Conservation (phyloP, 768 basidiomycete genomes). For the Xerocomus brunneocitrinus region DNA sequence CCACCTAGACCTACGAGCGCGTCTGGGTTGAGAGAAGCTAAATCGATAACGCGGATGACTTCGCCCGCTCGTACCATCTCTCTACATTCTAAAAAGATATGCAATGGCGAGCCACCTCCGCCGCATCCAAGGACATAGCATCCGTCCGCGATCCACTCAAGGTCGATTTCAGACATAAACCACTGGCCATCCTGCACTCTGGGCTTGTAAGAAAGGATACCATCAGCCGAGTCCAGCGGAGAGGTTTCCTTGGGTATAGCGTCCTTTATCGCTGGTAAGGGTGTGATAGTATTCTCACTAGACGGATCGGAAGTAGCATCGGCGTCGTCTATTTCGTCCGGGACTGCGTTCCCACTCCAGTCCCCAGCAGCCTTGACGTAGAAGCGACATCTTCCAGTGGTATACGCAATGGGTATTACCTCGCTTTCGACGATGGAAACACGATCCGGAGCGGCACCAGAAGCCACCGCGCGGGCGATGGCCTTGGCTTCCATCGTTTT, state of each 20-base stretch:
- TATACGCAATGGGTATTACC: slow-evolving; percentile 42
- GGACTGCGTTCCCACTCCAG: slow-evolving; percentile 27
- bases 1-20: slow-evolving; percentile 40
- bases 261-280: slow-evolving; percentile 1
- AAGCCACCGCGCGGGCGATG: slow-evolving; percentile 39
- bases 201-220: slow-evolving; percentile 36
- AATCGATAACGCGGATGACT: slow-evolving; percentile 42
- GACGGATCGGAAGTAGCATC: slow-evolving; percentile 1
- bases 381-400: slow-evolving; percentile 35
- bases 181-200: slow-evolving; percentile 39
- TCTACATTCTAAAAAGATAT: slow-evolving; percentile 45
- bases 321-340: slow-evolving; percentile 18
- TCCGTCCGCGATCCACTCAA: slow-evolving; percentile 60
- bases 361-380: slow-evolving; percentile 62
- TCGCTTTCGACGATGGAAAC: slow-evolving; percentile 54
- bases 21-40: slow-evolving; percentile 39
- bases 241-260: slow-evolving; percentile 9
- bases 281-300: slow-evolving; percentile 2
- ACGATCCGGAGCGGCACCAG: slow-evolving; percentile 41
- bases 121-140: slow-evolving; percentile 61
- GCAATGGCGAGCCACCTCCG: slow-evolving; percentile 58
- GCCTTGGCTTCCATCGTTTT: slow-evolving; percentile 36
- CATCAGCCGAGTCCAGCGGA: slow-evolving; percentile 15
- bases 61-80: slow-evolving; percentile 51
- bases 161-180: slow-evolving; percentile 43